Evolutionary conservation across 257 asterid species (phyloP), one percentile per base, ranked within the genome.

Genomic region (Nicotiana sylvestris): DNA sequence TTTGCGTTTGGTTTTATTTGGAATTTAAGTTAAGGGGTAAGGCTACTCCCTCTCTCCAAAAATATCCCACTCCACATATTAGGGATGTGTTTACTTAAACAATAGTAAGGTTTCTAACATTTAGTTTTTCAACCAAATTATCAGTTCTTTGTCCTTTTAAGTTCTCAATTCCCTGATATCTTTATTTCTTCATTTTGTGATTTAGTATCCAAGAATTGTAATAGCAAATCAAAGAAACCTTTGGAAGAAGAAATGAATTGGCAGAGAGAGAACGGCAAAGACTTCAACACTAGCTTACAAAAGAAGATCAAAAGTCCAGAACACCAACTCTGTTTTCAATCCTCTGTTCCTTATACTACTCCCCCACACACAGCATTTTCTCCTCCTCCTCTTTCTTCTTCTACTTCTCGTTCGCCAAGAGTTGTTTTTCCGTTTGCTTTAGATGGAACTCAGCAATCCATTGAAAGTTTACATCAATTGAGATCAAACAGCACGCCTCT

Each of bases 291-390:
- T 43, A 43, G 49, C 49, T 39, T 60, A 10, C 65, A 91, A 39
- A 39, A 92, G 83, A 92, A 90, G 84, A 86, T 87, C 32, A 89
- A 66, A 83, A 92, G 90, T 66, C 95, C 96, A 37, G 90, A 93
- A 46, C 88, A 81, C 82, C 90, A 81, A 39, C 57, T 66, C 67
- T 39, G 78, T 82, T 66, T 87, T 64, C 81, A 66, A 43, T 87
- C 27, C 30, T 21, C 64, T 17, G 64, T 61, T 61, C 15, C 66
- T 18, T 61, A 7, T 61, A 17, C 0, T 57, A 6, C 64, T 57
- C 4, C 27, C 11, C 0, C 66, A 61, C 4, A 10, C 66, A n/a
- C 1, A n/a, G 32, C 32, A n/a, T 82, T 68, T 82, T 37, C 83
- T 67, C 12, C 18, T 27, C 66, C 88, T 15, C 64, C 27, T 7